phyloP scores from a whole-genome alignment of 2,329 filamentous ascomycete genomes.

The Ophiostoma ulmi region DNA sequence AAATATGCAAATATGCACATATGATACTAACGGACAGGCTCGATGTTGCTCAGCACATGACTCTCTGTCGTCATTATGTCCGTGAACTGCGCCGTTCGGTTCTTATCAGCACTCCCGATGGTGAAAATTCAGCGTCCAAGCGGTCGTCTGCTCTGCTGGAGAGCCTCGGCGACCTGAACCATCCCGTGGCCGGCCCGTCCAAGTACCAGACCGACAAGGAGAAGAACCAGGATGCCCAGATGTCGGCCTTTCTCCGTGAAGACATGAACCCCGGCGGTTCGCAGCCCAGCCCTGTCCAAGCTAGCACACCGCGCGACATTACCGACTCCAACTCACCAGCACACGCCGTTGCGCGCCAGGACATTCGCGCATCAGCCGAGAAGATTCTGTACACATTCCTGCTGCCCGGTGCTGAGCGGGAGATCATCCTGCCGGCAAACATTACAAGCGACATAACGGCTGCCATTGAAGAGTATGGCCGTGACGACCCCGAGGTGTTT shows the following conservation, averaged over 20 bases:
- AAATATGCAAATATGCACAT: neutral
- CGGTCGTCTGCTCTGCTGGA: constrained; percentile 78
- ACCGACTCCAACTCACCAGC: constrained; percentile 76
- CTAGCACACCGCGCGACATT: constrained; percentile 54
- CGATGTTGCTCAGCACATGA: constrained; percentile 98
- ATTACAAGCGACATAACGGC: constrained; percentile 83
- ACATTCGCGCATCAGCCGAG: constrained; percentile 89
- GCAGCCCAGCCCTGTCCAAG: constrained; percentile 49
- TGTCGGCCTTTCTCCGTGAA: constrained; percentile 82
- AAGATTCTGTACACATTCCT: constrained; percentile 99
- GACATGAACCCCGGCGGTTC: constrained; percentile 38
- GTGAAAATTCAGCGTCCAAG: constrained; percentile 72
- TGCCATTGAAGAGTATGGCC: constrained; percentile 81
- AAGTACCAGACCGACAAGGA: constrained; percentile 65
- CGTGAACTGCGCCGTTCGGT: constrained; percentile 90
- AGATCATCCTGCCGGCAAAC: constrained; percentile 85
- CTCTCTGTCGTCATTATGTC: constrained; percentile 92
- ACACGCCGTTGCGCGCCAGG: constrained; percentile 78
- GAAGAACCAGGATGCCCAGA: constrained; percentile 76
- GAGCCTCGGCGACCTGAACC: constrained; percentile 61
- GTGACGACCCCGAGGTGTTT: constrained; percentile 95
- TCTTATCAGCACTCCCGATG: constrained; percentile 84
- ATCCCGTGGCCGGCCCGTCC: constrained; percentile 54
- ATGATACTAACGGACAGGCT: constrained; percentile 59
- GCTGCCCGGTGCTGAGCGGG: constrained; percentile 88